Conservation (phyloP, 2,329 filamentous ascomycete species). For the Aureobasidium sp. region DNA sequence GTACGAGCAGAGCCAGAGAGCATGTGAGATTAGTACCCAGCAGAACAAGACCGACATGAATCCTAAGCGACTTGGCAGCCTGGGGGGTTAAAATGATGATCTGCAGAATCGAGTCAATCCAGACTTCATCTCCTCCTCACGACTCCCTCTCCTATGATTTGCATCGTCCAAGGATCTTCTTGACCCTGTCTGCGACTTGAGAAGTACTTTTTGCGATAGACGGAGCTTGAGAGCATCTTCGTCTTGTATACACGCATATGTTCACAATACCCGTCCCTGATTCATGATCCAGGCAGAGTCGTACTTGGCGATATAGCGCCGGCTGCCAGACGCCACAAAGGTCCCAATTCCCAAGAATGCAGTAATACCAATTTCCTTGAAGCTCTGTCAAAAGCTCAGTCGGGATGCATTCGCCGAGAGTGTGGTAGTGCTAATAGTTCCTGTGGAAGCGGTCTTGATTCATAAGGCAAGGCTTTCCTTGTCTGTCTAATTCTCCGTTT, state of each 20-base stretch:
- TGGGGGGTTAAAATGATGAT: neutral
- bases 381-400: neutral
- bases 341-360: neutral
- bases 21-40: too few species aligned
- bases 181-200: neutral
- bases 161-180: neutral
- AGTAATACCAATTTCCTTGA: neutral
- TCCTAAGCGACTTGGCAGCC: neutral
- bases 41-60: too few species aligned
- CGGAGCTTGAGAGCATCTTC: neutral
- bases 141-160: neutral
- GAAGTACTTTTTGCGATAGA: neutral
- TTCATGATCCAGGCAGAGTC: neutral
- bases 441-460: neutral
- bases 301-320: neutral
- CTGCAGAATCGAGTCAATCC: neutral
- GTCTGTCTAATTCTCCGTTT: neutral
- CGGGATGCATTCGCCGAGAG: neutral
- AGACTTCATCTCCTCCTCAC: neutral
- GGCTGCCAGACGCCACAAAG: neutral
- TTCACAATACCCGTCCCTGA: neutral
- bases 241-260: neutral
- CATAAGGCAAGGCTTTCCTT: neutral
- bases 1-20: too few species aligned
- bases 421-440: neutral